phyloP scores from a whole-genome alignment of 2,329 filamentous ascomycete species.

The Pestalotiopsis sp. region DNA sequence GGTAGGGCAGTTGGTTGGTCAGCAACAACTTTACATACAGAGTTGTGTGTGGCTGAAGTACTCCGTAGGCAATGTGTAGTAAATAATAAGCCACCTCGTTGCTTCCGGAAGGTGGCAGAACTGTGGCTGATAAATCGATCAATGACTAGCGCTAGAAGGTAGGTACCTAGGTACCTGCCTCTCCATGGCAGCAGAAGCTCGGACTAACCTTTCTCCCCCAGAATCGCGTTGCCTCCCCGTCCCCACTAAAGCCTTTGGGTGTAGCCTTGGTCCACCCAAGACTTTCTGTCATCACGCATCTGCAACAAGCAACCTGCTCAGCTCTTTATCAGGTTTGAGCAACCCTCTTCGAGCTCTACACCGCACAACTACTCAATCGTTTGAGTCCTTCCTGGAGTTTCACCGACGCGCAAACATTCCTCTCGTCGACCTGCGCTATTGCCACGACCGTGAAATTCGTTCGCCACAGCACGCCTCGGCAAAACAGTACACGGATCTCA shows the following conservation, averaged over 20 bases:
- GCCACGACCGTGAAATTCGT: background rate
- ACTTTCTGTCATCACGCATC: constrained; percentile 12
- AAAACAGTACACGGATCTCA: background rate
- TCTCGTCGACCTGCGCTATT: background rate
- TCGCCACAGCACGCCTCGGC: background rate
- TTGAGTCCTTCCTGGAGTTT: background rate
- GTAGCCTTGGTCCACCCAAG: constrained; percentile 4
- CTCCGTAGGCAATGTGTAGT: too few species aligned
- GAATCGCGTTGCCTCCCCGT: background rate
- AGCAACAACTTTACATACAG: too few species aligned
- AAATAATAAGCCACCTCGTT: background rate
- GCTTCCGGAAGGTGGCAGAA: constrained; percentile 5
- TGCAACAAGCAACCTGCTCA: constrained; percentile 3
- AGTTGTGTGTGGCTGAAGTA: too few species aligned
- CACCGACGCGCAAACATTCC: background rate
- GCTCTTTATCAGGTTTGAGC: constrained; percentile 7
- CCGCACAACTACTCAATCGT: background rate
- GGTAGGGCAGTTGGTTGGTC: too few species aligned
- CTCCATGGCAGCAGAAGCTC: background rate
- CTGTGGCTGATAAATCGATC: background rate
- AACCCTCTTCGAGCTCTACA: background rate
- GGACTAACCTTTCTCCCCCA: constrained; percentile 10
- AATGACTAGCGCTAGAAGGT: too few species aligned
- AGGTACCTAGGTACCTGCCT: too few species aligned
- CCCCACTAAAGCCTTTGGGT: background rate